Evolutionary conservation across 2,329 filamentous ascomycete genomes (phyloP).

Genomic region (Chaetomiaceae sp.): DNA sequence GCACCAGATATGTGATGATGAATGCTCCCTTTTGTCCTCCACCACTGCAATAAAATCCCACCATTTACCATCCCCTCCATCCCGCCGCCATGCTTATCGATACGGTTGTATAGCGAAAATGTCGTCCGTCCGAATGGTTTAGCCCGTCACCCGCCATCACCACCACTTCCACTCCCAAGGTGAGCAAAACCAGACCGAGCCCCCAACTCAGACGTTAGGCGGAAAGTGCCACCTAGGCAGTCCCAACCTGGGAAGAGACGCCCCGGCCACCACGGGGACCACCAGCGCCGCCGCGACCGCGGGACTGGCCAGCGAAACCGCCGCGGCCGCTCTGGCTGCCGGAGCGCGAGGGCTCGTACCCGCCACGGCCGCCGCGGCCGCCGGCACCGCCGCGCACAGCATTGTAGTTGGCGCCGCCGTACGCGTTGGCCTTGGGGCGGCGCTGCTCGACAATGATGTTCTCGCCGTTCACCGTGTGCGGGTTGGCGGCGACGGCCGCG

Average conservation of each 20-base stretch:
- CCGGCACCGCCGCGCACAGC: conserved; percentile 58
- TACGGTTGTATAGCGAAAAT: conserved; percentile 12
- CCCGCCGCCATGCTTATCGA: conserved; percentile 13
- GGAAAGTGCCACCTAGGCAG: conserved; percentile 38
- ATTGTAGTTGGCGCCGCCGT: conserved; percentile 64
- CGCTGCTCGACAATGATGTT: conserved; percentile 85
- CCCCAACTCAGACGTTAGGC: conserved; percentile 9
- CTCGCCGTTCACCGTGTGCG: conserved; percentile 77
- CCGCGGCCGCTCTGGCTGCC: conserved; percentile 62
- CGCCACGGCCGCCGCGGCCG: conserved; percentile 55
- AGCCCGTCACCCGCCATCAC: background rate
- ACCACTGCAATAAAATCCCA: background rate
- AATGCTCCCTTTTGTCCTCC: conserved; percentile 16
- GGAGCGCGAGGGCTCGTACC: conserved; percentile 55
- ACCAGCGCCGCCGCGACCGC: conserved; percentile 55
- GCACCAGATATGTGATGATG: conserved; percentile 21
- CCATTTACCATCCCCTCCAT: background rate
- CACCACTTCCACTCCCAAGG: too few relatives aligned
- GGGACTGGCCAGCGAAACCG: conserved; percentile 61
- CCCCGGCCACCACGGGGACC: conserved; percentile 58
- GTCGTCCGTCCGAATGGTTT: background rate
- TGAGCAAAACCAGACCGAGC: too few relatives aligned
- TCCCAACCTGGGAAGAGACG: conserved; percentile 46
- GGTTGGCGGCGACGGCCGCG: conserved; percentile 77
- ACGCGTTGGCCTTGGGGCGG: conserved; percentile 67